These are phyloP conservation scores for Saccharomycopsis crataegensis DNA, from an alignment of 1,139 yeast species.

Conservation along the genomic window DNA sequence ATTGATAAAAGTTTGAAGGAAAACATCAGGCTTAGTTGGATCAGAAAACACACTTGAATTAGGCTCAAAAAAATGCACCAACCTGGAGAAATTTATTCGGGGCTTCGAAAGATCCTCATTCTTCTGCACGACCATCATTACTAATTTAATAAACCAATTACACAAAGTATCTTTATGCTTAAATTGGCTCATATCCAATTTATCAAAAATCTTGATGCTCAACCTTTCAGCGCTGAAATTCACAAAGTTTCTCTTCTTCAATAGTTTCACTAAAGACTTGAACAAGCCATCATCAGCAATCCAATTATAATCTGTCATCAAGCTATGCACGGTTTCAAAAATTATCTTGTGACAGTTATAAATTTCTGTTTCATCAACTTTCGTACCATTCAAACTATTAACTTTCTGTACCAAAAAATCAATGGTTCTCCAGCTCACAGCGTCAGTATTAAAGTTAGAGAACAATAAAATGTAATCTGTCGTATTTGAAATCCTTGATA, in stretches of 20 bases:
- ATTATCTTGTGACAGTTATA: constrained; percentile 5
- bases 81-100: background rate
- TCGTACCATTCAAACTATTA: background rate
- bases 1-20: constrained; percentile 17
- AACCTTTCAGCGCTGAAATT: constrained; percentile 10
- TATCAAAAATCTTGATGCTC: constrained; percentile 7
- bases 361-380: constrained; percentile 1
- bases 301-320: constrained; percentile 10
- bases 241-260: constrained; percentile 17
- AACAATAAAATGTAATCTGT: constrained; percentile 3
- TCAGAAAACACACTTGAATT: constrained; percentile 13
- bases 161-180: constrained; percentile 10
- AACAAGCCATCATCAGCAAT: constrained; percentile 3
- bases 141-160: constrained; percentile 16
- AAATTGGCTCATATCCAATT: constrained; percentile 1
- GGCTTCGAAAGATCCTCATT: background rate
- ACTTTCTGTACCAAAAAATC: constrained; percentile 8
- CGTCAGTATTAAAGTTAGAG: background rate
- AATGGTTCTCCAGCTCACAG: constrained; percentile 9
- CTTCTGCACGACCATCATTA: background rate
- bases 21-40: constrained; percentile 14
- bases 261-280: constrained; percentile 12
- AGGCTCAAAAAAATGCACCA: constrained; percentile 19
- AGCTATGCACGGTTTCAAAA: background rate
- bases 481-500: background rate